Conservation (phyloP, 192 early-diverging fungal species). For the Cetraspora pellucida region DNA sequence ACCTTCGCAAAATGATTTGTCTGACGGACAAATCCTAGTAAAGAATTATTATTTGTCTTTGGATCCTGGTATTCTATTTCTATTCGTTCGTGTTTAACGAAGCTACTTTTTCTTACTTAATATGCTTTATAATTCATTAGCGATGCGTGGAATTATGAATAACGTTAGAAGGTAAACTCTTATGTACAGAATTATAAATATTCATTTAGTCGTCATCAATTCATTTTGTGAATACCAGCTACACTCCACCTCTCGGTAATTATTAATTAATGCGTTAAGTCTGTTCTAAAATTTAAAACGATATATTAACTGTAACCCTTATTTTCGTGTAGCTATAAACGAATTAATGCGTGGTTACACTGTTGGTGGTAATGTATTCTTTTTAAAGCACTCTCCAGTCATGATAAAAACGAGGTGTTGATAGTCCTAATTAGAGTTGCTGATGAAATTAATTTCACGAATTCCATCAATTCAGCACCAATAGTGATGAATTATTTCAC, state of each 20-base stretch:
- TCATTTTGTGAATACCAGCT: neutral
- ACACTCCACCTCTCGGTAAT: conserved; percentile 21
- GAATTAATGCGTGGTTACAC: conserved; percentile 48
- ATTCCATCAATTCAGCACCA: too few species aligned
- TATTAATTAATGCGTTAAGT: neutral
- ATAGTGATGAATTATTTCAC: too few species aligned
- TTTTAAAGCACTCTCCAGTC: too few species aligned
- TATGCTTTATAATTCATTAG: conserved; percentile 13
- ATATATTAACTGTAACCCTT: neutral
- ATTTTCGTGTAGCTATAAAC: conserved; percentile 41
- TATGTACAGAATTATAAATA: neutral
- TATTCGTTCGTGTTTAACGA: neutral
- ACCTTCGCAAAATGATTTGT: conserved; percentile 37
- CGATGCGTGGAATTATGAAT: conserved; percentile 55
- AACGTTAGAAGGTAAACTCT: conserved; percentile 43
- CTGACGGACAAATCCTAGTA: conserved; percentile 43
- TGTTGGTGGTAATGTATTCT: conserved; percentile 28
- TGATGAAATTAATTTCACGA: too few species aligned
- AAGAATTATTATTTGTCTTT: conserved; percentile 51
- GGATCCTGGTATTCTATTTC: conserved; percentile 42
- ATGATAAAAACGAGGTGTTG: too few species aligned
- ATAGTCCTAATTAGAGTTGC: too few species aligned
- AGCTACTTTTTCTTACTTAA: neutral
- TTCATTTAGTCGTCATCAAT: neutral
- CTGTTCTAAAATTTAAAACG: neutral